Base-by-base conservation (phyloP, 768 basidiomycete species). In the Mycena rosella region DNA sequence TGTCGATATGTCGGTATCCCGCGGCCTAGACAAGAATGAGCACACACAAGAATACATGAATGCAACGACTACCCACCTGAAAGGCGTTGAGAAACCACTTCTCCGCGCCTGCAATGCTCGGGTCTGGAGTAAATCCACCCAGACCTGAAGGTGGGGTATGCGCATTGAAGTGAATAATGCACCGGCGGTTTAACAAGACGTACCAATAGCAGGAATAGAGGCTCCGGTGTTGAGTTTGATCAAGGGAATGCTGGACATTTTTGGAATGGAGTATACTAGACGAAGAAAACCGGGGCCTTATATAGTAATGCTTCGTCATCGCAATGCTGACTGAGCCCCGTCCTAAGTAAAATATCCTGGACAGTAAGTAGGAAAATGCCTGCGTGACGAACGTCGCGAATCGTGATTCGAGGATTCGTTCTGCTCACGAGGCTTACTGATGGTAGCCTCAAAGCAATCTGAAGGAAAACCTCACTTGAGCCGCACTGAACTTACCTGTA, bases 1-100 rank as follows among this genome's bases (percentile, higher is more conserved):
- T 83, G 63, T 85, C 83, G 36, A 84, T 75, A 52, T 84, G 83
- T 30, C 81, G 75, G 65, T 79, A 83, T 11, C 81, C 83, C n/a
- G n/a, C n/a, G 48, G 78, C 78, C 81, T 85, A 14, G 15, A 26
- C n/a, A 15, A 5, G 20, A 22, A 5, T 1, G 24, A 63, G n/a
- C n/a, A 58, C 48, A 20, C 45, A 49, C 29, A 48, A 15, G 34
- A 60, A 5, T n/a, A n/a, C n/a, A 36, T 49, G 17, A 24, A 10
- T 0, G 10, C 17, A 20, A n/a, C 17, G 5, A 57, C 1, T 15
- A 40, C 73, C 3, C 47, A 81, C 84, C 72, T 83, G 74, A 18
- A 85, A 57, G n/a, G 83, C 85, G 27, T 76, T 75, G 17, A 79
- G 45, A 60, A 85, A 76, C 83, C 84, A 86, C 24, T 67, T 71